Evolutionary conservation across 257 asterid species (phyloP).

Genomic region (Jacaranda copaia): DNA sequence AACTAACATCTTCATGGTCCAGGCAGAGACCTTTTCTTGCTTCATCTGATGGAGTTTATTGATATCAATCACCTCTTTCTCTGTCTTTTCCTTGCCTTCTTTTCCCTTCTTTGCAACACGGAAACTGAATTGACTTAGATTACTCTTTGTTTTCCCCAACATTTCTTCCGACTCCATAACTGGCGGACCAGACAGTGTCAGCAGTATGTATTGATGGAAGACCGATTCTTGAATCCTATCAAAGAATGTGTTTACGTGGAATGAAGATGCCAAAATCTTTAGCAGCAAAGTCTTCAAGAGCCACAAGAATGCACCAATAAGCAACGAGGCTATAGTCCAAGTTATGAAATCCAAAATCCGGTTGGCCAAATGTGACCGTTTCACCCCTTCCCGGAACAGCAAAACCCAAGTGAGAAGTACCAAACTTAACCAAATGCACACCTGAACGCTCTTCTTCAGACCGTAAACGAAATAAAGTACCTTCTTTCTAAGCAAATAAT

Average conservation of each 20-base stretch:
- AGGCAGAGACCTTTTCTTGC: constrained; percentile 91
- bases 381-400: constrained; percentile 59
- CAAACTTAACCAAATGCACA: constrained; percentile 69
- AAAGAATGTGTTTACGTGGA: constrained; percentile 86
- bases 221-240: constrained; percentile 91
- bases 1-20: constrained; percentile 94
- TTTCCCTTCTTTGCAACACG: constrained; percentile 65
- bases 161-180: constrained; percentile 69
- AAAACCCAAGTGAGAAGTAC: constrained; percentile 79
- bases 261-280: constrained; percentile 86
- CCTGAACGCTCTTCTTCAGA: constrained; percentile 73
- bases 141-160: constrained; percentile 65
- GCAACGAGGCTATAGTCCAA: constrained; percentile 75
- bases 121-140: constrained; percentile 66
- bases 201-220: constrained; percentile 81
- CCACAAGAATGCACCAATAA: constrained; percentile 82
- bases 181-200: constrained; percentile 80
- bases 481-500: constrained; percentile 75
- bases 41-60: constrained; percentile 85
- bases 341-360: constrained; percentile 65
- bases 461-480: constrained; percentile 85
- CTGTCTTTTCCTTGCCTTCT: constrained; percentile 72
- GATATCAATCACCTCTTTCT: constrained; percentile 69
- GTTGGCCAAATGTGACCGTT: constrained; percentile 42
- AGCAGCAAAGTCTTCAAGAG: constrained; percentile 78